phyloP scores from a whole-genome alignment of 2,329 filamentous ascomycete species.

The Aspergillus sp. region DNA sequence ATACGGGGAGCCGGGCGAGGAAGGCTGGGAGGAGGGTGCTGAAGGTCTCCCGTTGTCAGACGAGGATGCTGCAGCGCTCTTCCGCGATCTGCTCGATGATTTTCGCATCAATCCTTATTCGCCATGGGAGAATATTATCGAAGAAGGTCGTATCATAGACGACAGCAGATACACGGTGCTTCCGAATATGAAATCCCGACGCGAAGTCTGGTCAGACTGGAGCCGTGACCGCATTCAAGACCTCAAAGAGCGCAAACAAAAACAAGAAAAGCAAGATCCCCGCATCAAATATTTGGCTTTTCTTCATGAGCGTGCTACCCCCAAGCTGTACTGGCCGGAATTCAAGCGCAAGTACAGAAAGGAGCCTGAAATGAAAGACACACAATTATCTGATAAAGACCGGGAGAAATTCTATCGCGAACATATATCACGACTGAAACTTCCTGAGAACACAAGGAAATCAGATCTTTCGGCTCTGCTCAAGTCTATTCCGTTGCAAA shows the following conservation, averaged over 20 bases:
- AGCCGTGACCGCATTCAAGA: constrained; percentile 66
- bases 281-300: constrained; percentile 74
- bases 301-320: constrained; percentile 71
- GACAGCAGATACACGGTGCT: constrained; percentile 83
- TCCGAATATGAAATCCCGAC: constrained; percentile 70
- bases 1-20: constrained; percentile 57
- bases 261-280: constrained; percentile 75
- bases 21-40: constrained; percentile 61
- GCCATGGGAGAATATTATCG: constrained; percentile 83
- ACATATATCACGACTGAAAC: constrained; percentile 40
- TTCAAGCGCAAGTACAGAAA: constrained; percentile 88
- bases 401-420: constrained; percentile 45
- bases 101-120: constrained; percentile 76
- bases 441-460: constrained; percentile 40
- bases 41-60: constrained; percentile 65
- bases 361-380: constrained; percentile 62
- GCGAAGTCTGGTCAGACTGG: constrained; percentile 81
- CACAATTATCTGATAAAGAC: constrained; percentile 41
- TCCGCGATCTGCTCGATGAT: constrained; percentile 81
- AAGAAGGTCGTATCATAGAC: constrained; percentile 73
- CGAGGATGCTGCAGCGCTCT: constrained; percentile 69
- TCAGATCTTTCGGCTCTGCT: constrained; percentile 41
- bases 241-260: constrained; percentile 64
- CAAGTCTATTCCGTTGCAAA: constrained; percentile 36
- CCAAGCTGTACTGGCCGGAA: constrained; percentile 95